Evolutionary conservation across 352 stramenopile species (phyloP), one percentile per base, ranked within the genome.

Genomic region (Pythium aquatile): DNA sequence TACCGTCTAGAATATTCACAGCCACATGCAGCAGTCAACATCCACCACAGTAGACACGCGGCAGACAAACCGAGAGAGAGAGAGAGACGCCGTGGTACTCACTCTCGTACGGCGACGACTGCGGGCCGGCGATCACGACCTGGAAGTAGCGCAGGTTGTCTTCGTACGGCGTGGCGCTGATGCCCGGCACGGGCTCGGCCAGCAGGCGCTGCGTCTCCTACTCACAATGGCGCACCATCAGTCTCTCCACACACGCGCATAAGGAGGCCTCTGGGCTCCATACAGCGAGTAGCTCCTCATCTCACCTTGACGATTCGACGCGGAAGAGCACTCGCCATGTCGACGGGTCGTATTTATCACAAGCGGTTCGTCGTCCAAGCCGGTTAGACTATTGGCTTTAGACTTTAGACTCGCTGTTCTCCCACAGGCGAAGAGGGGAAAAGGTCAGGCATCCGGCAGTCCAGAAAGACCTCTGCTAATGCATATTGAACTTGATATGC

Each of bases 91-190:
- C 20, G 20, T 24, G 20, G 32, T 9, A 86, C 85, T 69, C 73
- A 94, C 90, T 87, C 76, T 98, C 93, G 69, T 99, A 99, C 2
- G 96, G 95, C 32, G 95, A 98, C 66, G 97, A 95, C 59, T 92
- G 78, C 33, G 97, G 96, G n/a, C 97, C 97, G 58, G 96, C 92
- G 69, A 99, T 98, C 42, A 97, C 92, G 35, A 99, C 97, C 58
- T 98, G 94, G 76, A 99, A 99, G 78, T 99, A 98, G 56, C 97
- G 89, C 9, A 98, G 80, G 77, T 99, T 99, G 78, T 99, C 96
- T 68, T 97, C 85, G 73, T 99, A 99, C 28, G 96, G 96, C 47
- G 90, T 98, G 37, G 96, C 97, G 61, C 86, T 98, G 59, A 99
- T 99, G 47, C 97, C 97, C 54, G 94, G 82, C 37, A 99, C 91